Base-by-base conservation (phyloP, 169 alveolate genomes). In the Eimeria mitis region DNA sequence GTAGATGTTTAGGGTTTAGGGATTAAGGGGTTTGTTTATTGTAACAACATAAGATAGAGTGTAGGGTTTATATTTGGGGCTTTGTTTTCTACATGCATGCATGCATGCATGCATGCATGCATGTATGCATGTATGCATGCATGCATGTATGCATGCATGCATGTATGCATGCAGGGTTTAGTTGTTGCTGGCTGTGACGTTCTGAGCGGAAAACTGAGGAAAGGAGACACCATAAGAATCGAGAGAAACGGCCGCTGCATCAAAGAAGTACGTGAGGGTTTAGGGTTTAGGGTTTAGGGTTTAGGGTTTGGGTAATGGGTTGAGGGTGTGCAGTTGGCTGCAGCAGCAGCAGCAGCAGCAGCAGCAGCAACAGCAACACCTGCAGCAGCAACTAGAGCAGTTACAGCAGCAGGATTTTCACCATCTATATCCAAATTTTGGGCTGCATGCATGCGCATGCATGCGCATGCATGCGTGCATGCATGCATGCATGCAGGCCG, bases 111-210 rank as follows among this genome's bases (percentile, higher is more conserved):
- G n/a, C n/a, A n/a, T n/a, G n/a, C n/a, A n/a, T n/a, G n/a, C n/a
- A n/a, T n/a, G n/a, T n/a, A n/a, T n/a, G n/a, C n/a, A n/a, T n/a
- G n/a, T n/a, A n/a, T n/a, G n/a, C n/a, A n/a, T n/a, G n/a, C n/a
- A n/a, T n/a, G n/a, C n/a, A n/a, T n/a, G n/a, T n/a, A n/a, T n/a
- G n/a, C n/a, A n/a, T n/a, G n/a, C n/a, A n/a, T n/a, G n/a, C n/a
- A n/a, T 70, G 79, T 47, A 70, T 70, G 79, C 79, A 70, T 54
- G 44, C 89, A 81, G 89, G 89, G 89, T 0, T 47, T 47, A 23
- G 70, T 81, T 6, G 89, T 81, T 14, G 89, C 89, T 52, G 89
- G 89, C 68, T 81, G 89, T 47, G 89, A 81, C 19, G 49, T 81
- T 13, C 13, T 81, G 47, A 11, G 52, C 23, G 89, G 89, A 28